A percentile compares a stretch with the other conserved stretches of the same genome.
phyloP scores from a whole-genome alignment of 2,329 filamentous ascomycete species.

The Cytospora piceae region DNA sequence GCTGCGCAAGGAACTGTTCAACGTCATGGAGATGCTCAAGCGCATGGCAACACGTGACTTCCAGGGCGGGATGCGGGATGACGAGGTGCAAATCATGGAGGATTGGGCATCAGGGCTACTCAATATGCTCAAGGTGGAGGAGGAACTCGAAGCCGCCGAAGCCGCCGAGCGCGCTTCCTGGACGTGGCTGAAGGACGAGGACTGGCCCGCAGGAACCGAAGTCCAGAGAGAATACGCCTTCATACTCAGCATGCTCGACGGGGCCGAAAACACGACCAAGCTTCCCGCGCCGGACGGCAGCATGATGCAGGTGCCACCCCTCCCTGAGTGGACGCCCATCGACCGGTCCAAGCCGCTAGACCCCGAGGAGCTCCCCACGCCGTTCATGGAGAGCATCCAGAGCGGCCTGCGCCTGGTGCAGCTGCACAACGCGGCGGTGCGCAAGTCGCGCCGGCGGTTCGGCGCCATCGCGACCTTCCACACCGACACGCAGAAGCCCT shows the following conservation, averaged over 20 bases:
- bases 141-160: slow-evolving; percentile 76
- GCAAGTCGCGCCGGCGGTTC: slow-evolving; percentile 83
- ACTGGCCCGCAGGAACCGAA: slow-evolving; percentile 71
- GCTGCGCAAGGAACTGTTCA: slow-evolving; percentile 81
- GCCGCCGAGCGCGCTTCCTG: slow-evolving; percentile 70
- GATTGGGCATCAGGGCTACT: slow-evolving; percentile 81
- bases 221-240: slow-evolving; percentile 82
- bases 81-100: slow-evolving; percentile 76
- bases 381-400: slow-evolving; percentile 73
- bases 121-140: slow-evolving; percentile 75
- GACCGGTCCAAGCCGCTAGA: slow-evolving; percentile 41
- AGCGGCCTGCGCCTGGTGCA: slow-evolving; percentile 82
- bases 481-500: slow-evolving; percentile 91
- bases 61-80: slow-evolving; percentile 75
- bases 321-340: slow-evolving; percentile 71
- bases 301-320: slow-evolving; percentile 52
- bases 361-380: slow-evolving; percentile 60
- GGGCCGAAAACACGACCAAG: slow-evolving; percentile 24
- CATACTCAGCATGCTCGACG: slow-evolving; percentile 67
- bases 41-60: slow-evolving; percentile 90
- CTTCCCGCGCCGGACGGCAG: slow-evolving; percentile 42
- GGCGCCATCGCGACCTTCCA: slow-evolving; percentile 88
- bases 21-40: slow-evolving; percentile 88
- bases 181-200: slow-evolving; percentile 75
- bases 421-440: slow-evolving; percentile 87